Base-by-base conservation (phyloP, 2,329 filamentous ascomycete genomes). In the Claviceps spartinae region DNA sequence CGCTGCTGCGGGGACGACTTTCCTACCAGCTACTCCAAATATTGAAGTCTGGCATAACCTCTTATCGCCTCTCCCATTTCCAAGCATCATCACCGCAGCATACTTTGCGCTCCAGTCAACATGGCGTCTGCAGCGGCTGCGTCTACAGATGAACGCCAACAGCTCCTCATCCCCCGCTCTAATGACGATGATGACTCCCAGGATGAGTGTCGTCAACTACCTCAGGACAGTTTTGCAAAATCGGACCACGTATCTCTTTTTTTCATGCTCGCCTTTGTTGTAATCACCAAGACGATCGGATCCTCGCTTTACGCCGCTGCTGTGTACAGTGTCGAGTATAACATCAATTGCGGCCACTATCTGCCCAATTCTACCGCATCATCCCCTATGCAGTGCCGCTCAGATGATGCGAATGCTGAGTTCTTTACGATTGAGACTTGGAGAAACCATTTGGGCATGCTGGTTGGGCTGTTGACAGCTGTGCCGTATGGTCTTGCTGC, bases 401-500 rank as follows among this genome's bases (percentile, higher is more conserved):
- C 52, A 16, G 36, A 30, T 7, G n/a, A 47, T 26, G 42, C 26
- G 20, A 22, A 41, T 46, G 48, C 30, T 14, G 47, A 53, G 14
- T 41, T 47, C 22, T 43, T 9, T 37, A 42, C 18, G 11, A 36
- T 53, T 18, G 26, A 49, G 30, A 11, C 14, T 2, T 49, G 47
- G 47, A 49, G 38, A 16, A 14, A n/a, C 7, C 7, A 30, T 5
- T 8, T 53, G 43, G 34, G 6, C 18, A 13, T 50, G 30, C 22
- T 53, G 14, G 18, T 44, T 22, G 43, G 36, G 11, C 43, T 53
- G 22, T 22, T 53, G 44, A 53, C 48, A 24, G 48, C 44, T 16
- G 37, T 47, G 22, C 48, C 52, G 3, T 53, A 53, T 44, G 52
- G 52, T 44, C 37, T 53, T 40, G 52, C 52, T 20, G 52, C 52